phyloP scores from a whole-genome alignment of 257 asterid genomes.

The Solanum stenotomum region DNA sequence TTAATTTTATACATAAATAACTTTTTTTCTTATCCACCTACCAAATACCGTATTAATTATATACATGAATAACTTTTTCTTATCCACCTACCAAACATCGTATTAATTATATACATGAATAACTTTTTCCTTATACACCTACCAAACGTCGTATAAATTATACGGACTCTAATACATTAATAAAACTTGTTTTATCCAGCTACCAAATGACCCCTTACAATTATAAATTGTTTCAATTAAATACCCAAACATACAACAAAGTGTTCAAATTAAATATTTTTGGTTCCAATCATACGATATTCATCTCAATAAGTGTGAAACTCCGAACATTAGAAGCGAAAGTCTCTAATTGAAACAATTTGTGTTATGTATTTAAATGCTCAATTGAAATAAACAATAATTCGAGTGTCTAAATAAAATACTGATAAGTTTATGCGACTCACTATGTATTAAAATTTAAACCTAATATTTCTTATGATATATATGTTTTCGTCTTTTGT shows the following conservation, averaged over 20 bases:
- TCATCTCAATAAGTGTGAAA: background rate
- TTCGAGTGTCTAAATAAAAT: background rate
- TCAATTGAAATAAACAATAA: background rate
- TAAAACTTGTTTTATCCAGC: too few relatives aligned
- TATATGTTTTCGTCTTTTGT: background rate
- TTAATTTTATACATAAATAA: too few relatives aligned
- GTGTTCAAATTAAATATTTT: background rate
- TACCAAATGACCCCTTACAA: too few relatives aligned
- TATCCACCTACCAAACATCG: too few relatives aligned
- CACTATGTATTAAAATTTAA: background rate
- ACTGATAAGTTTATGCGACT: background rate
- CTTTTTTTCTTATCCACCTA: too few relatives aligned
- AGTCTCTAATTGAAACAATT: background rate
- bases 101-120: too few relatives aligned
- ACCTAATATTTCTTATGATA: background rate
- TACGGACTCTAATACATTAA: too few relatives aligned
- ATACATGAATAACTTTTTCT: too few relatives aligned
- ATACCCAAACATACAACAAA: background rate
- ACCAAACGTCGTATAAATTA: too few relatives aligned
- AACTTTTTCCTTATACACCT: too few relatives aligned
- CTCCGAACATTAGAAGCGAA: background rate
- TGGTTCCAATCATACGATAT: background rate
- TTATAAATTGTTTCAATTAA: background rate
- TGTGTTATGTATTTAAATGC: background rate
- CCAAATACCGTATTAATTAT: too few relatives aligned